Base-by-base conservation (phyloP, 192 early-diverging fungal species). In the Coemansia sp. region DNA sequence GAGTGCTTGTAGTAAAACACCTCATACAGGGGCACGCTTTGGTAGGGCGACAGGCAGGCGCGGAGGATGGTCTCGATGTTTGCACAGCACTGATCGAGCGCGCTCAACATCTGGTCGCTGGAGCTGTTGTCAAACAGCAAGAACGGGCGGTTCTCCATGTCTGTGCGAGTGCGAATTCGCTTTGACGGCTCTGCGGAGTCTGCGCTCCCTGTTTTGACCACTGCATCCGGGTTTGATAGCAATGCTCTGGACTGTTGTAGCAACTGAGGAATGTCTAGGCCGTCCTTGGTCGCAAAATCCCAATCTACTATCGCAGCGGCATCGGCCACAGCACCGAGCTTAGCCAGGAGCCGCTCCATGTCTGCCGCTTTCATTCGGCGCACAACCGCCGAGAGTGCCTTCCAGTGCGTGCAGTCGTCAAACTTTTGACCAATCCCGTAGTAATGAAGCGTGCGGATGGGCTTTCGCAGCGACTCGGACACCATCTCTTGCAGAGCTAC, bases 1-100 rank as follows among this genome's bases (percentile, higher is more conserved):
- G 85, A 83, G 64, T 90, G 85, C 1, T 82, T 76, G 68, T 92
- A 93, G 70, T 95, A 96, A n/a, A 91, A 84, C 6, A 95, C 49
- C 70, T 98, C 94, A 58, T 92, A 76, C 30, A 94, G 72, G 2
- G 92, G 88, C 16, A 86, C 72, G 6, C 50, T 72, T 16, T 81
- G 87, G 69, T 95, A 91, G 16, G 87, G 84, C 34, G 55, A 68
- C 5, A 93, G 71, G 12, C 75, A 78, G 2, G 50, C 47, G 11
- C 62, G 40, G n/a, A 78, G 73, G 34, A 72, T 59, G 3, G 41
- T 38, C 61, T 75, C 82, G 11, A 83, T 49, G 12, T 63, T 65
- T 18, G 45, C 58, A 24, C 69, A 69, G 67, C 73, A 75, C 59
- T 45, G 67, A 39, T 75, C 76, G 13, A 78, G 76, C 20, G 69